Evolutionary conservation across 2,329 filamentous ascomycete species (phyloP), one percentile per base, ranked within the genome.

Genomic region (Colletotrichum tamarilloi): DNA sequence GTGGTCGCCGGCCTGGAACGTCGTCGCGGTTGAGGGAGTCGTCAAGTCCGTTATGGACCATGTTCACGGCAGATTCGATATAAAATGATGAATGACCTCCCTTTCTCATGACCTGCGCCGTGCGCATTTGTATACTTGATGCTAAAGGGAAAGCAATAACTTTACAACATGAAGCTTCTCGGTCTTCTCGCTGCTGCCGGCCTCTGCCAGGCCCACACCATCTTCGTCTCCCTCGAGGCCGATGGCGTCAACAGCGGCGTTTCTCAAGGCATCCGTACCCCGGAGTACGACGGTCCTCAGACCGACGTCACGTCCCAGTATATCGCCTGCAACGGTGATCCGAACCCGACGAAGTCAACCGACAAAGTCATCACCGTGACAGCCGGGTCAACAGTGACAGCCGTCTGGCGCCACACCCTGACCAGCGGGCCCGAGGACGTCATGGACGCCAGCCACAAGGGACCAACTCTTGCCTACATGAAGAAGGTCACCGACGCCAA

Each of bases 401-500:
- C 87, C 2, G 84, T 87, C 68, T 90, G 87, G 87, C 83, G 88
- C 69, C 86, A 89, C 76, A 89, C 86, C 0, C 78, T 89, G 16
- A 71, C 74, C 11, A 71, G 70, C 19, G 86, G 87, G 26, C 74
- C 81, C 0, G 80, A 81, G 22, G 87, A 90, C 74, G 87, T 89
- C 1, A 88, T 90, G 78, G 87, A 89, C 71, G 77, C 86, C 0
- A 84, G 84, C 7, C 87, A 90, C 76, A 78, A 79, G 68, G 88
- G 88, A 0, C 88, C 88, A 30, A 86, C 87, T 2, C 81, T 89
- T 77, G 86, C 87, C 1, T 90, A 90, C 76, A 82, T 90, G 38
- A 89, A 88, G 77, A 89, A 89, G 77, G 87, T 90, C n/a, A 81
- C 83, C 76, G 82, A 86, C 75, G 87, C 87, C 1, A 76, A 81